Conservation (phyloP, 2,329 filamentous ascomycete species). For the Talaromyces sp. region DNA sequence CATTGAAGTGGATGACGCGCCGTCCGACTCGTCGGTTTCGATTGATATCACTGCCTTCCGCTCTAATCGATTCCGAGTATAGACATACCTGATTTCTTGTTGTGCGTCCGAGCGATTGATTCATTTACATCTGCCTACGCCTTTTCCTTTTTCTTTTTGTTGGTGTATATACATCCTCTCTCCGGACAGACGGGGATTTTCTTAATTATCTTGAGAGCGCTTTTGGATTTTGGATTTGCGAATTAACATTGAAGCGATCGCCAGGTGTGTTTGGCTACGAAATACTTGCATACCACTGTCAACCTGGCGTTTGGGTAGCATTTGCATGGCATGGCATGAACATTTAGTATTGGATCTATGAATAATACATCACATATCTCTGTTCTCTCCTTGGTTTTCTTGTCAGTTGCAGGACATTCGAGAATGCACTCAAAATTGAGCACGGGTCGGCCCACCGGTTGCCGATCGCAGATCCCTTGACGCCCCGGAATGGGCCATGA, state of each 20-base stretch:
- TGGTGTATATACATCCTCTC: background rate
- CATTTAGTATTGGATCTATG: background rate
- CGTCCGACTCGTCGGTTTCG: slow-evolving; percentile 28
- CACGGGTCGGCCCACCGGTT: background rate
- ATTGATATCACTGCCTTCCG: slow-evolving; percentile 33
- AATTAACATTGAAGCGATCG: background rate
- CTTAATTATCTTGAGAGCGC: background rate
- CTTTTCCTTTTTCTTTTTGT: background rate
- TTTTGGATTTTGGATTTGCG: background rate
- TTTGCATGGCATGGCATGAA: background rate
- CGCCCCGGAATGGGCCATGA: background rate
- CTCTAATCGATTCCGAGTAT: slow-evolving; percentile 19
- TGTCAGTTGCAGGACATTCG: background rate
- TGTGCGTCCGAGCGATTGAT: background rate
- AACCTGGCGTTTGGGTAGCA: background rate
- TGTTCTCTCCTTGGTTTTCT: background rate
- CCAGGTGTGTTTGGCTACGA: background rate
- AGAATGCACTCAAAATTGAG: background rate
- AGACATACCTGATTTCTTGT: background rate
- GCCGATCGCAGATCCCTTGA: background rate
- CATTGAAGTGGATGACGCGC: slow-evolving; percentile 33
- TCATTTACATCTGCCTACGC: background rate
- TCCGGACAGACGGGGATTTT: background rate
- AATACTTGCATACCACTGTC: background rate
- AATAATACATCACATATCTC: background rate